Conservation (phyloP, 108 stramenopile species). For the Thalassiosira profunda region DNA sequence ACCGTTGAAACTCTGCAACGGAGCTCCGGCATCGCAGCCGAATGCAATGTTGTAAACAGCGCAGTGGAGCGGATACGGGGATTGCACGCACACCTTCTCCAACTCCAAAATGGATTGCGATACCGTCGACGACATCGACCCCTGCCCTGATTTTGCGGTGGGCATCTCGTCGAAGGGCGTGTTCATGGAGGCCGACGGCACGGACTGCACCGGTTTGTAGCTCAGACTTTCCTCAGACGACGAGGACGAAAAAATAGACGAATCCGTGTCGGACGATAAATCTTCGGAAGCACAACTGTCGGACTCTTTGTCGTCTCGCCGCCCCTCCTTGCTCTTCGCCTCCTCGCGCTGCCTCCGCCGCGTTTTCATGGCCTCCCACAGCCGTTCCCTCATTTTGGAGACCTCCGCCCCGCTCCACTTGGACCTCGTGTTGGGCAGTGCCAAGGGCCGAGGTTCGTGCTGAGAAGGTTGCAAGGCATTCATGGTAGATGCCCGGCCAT, state of each 20-base stretch:
- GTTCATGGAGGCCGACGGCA: constrained; percentile 27
- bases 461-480: too few species aligned
- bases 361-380: constrained; percentile 39
- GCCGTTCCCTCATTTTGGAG: constrained; percentile 38
- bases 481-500: too few species aligned
- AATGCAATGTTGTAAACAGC: constrained; percentile 19
- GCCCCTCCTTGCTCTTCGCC: background rate
- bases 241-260: background rate
- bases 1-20: background rate
- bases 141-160: background rate
- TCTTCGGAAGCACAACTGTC: constrained; percentile 1
- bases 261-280: constrained; percentile 13
- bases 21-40: background rate
- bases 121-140: background rate
- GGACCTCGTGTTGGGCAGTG: constrained; percentile 20
- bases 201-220: background rate
- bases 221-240: too few species aligned
- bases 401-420: constrained; percentile 35
- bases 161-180: constrained; percentile 34
- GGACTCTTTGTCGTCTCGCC: background rate
- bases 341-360: background rate
- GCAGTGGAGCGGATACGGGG: constrained; percentile 26
- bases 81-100: constrained; percentile 24
- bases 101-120: constrained; percentile 5
- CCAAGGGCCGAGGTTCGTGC: too few species aligned